phyloP scores from a whole-genome alignment of 441 rosid genomes.

The Gossypium gossypioides region DNA sequence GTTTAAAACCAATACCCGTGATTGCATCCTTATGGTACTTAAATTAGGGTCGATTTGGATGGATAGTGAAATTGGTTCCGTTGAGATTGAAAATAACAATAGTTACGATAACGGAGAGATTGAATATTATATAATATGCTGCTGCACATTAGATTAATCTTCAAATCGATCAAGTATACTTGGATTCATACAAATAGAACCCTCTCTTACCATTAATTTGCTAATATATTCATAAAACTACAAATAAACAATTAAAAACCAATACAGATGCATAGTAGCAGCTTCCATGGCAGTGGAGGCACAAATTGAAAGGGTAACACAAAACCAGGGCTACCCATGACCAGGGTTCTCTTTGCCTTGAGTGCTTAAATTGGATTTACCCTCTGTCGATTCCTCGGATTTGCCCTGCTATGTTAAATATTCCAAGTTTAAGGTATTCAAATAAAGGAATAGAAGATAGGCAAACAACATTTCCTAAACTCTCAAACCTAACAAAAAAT shows the following conservation, averaged over 20 bases:
- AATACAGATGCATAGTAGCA: not conserved
- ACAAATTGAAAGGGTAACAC: not conserved
- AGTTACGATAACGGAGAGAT: too few relatives aligned
- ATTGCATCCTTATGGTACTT: too few relatives aligned
- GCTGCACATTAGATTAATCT: not conserved
- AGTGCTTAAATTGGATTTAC: slow-evolving; percentile 18
- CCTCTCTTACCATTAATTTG: not conserved
- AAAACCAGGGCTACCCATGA: not conserved
- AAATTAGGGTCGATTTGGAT: too few relatives aligned
- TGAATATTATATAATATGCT: slow-evolving; percentile 11
- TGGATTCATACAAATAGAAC: not conserved
- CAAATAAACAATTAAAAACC: not conserved
- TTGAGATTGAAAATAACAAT: too few relatives aligned
- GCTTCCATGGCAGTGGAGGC: not conserved
- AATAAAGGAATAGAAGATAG: not conserved
- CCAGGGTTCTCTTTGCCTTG: slow-evolving; percentile 4
- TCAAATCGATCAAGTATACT: not conserved
- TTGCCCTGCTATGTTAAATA: slow-evolving; percentile 31
- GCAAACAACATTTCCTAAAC: not conserved
- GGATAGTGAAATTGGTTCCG: too few relatives aligned
- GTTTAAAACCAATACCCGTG: too few relatives aligned
- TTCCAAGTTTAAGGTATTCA: slow-evolving; percentile 5
- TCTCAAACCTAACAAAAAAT: not conserved
- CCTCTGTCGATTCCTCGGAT: slow-evolving; percentile 27
- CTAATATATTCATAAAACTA: slow-evolving; percentile 3